Evolutionary conservation across 352 stramenopile species (phyloP).

Genomic region (Phytophthora megakarya): DNA sequence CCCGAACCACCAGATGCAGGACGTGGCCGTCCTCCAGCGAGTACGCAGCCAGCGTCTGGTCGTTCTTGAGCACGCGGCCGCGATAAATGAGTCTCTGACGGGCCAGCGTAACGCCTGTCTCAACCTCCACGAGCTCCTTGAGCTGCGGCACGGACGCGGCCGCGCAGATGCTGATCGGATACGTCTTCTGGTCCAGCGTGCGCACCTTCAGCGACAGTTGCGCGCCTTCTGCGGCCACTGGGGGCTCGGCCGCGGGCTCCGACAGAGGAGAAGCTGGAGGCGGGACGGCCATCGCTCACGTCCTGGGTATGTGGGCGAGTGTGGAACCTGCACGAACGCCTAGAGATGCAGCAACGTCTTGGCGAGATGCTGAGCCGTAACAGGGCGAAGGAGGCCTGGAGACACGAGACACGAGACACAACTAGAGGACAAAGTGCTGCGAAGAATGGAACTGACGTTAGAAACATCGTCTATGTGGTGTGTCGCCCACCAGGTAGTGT

Average conservation of each 20-base stretch:
- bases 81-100: conserved; percentile 87
- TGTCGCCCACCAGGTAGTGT: too few species aligned
- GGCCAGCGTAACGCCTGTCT: conserved; percentile 74
- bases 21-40: conserved; percentile 83
- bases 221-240: conserved; percentile 17
- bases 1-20: conserved; percentile 76
- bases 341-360: background rate
- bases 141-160: conserved; percentile 77
- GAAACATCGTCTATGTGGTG: too few species aligned
- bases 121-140: conserved; percentile 66
- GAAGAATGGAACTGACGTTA: too few species aligned
- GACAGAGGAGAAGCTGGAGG: background rate
- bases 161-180: conserved; percentile 65
- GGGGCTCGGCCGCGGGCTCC: conserved; percentile 30
- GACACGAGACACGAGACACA: too few species aligned
- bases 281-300: conserved; percentile 1
- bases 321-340: background rate
- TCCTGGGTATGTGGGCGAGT: background rate
- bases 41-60: conserved; percentile 75
- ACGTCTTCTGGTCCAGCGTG: conserved; percentile 84
- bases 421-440: too few species aligned
- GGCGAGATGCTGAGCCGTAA: background rate
- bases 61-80: conserved; percentile 88
- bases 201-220: conserved; percentile 79
- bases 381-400: conserved; percentile 1